Base-by-base conservation (phyloP, 2,329 filamentous ascomycete species). In the Neonectria neomacrospora region DNA sequence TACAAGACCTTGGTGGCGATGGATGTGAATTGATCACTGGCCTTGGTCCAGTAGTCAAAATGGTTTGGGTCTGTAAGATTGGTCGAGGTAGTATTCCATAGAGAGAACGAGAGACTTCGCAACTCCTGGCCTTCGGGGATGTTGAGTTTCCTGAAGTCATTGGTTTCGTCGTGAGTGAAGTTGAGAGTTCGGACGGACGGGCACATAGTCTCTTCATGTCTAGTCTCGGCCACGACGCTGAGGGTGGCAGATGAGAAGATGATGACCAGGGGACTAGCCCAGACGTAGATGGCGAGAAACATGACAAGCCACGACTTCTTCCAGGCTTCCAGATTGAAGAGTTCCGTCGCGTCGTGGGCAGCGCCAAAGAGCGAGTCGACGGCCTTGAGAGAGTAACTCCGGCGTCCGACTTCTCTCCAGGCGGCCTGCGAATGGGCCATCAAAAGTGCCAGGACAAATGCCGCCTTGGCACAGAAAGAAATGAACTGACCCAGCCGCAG, bases 261-360 rank as follows among this genome's bases (percentile, higher is more conserved):
- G 5, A 71, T 62, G 2, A 72, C 64, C 1, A 64, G 47, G 0
- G 69, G 70, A 1, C 67, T 69, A 0, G 68, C 32, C 69, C 66
- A 72, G 54, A 71, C 56, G 5, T 67, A 71, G 0, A 72, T 20
- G 20, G 69, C 68, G 2, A 71, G 65, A 37, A 66, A 63, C 67
- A 71, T 72, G 1, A 69, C 64, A 4, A 71, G 50, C 64, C 61
- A 69, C 3, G 69, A 67, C 20, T 69, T 71, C 0, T 45, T 58
- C 67, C 67, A 71, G 2, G 67, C 69, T 3, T 71, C 69, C 2
- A 39, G 54, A 3, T 62, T 71, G 16, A 71, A 67, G 1, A 71
- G 45, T 28, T 71, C 67, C 0, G 50, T 26, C 0, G 63, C 51
- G 1, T 69, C 61, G 6, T 71, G 60, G 0, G 62, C 56, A 3